Evolutionary conservation across 1,284 basidiomycete genomes (phyloP), one percentile per base, ranked within the genome.

Genomic region (Fomitiporia mediterranea): DNA sequence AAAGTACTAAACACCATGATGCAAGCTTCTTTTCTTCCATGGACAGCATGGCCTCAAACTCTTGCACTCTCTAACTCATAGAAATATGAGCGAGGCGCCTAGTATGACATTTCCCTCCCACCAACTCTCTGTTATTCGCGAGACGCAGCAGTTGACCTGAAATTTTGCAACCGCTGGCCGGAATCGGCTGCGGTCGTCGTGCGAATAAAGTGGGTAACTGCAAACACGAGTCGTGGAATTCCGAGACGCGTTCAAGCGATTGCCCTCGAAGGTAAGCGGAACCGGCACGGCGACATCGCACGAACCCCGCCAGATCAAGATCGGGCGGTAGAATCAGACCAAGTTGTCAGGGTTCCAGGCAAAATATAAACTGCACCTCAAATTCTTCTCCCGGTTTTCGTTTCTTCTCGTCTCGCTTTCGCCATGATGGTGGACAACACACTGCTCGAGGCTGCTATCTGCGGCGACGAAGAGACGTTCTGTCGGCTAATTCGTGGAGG

Each of bases 361-460:
- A 30, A 46, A 46, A 28, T 11, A 42, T n/a, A 43, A 28, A 25
- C 7, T 30, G 13, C 2, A 46, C 44, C 44, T 46, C 23, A 27
- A 46, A 8, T 25, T 27, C 17, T 46, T 46, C 13, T 30, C n/a
- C 44, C n/a, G 4, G n/a, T 30, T 27, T 25, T 17, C 8, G 15
- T 7, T 30, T 46, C 7, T 30, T 46, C 27, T 15, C 23, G 28
- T 46, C 11, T 9, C 15, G 28, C 17, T 27, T 27, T 15, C 43
- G 21, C 23, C 28, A 43, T 43, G 51, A 30, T 32, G 39, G 51
- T n/a, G 28, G 27, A 32, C 21, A 13, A 15, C 25, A 15, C 38
- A 15, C 70, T 88, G 49, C 78, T 86, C 60, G 70, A 73, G 39
- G 83, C 80, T 37, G 83, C 83, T 43, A 74, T 80, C 27, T 69